phyloP scores from a whole-genome alignment of 2,329 filamentous ascomycete species.

The Ascochyta pisi region DNA sequence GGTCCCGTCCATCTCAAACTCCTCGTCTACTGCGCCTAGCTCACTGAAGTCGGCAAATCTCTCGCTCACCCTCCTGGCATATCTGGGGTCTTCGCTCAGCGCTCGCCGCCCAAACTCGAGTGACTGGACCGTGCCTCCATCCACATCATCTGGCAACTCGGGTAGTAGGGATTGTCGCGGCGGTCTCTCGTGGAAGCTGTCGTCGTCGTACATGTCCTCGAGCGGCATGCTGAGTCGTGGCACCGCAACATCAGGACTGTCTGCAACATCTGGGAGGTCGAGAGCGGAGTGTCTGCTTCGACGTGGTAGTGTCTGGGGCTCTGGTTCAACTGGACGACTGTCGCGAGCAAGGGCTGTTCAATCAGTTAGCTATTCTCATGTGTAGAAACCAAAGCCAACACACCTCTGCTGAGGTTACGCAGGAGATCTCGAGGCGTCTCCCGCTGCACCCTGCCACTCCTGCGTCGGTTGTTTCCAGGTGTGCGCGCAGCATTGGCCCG shows the following conservation, averaged over 20 bases:
- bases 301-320: constrained; percentile 50
- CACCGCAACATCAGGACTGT: constrained; percentile 53
- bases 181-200: constrained; percentile 50
- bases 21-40: constrained; percentile 43
- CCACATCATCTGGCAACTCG: constrained; percentile 45
- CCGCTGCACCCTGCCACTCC: constrained; percentile 57
- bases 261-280: constrained; percentile 55
- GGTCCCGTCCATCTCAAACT: constrained; percentile 52
- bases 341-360: constrained; percentile 56
- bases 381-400: constrained; percentile 14
- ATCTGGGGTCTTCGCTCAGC: constrained; percentile 49
- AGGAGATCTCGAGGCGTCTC: constrained; percentile 64
- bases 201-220: constrained; percentile 53
- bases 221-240: constrained; percentile 53
- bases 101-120: constrained; percentile 55
- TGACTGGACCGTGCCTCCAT: constrained; percentile 56
- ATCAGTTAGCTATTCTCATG: constrained; percentile 8
- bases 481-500: constrained; percentile 59
- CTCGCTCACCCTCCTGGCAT: constrained; percentile 58
- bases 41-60: constrained; percentile 58
- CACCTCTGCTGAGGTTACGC: constrained; percentile 60
- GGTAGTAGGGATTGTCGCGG: constrained; percentile 48
- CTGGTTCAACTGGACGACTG: constrained; percentile 56
- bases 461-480: constrained; percentile 57
- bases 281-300: constrained; percentile 42